Conservation (phyloP, 1,139 yeast genomes). For the Yamadazyma jaroonii region DNA sequence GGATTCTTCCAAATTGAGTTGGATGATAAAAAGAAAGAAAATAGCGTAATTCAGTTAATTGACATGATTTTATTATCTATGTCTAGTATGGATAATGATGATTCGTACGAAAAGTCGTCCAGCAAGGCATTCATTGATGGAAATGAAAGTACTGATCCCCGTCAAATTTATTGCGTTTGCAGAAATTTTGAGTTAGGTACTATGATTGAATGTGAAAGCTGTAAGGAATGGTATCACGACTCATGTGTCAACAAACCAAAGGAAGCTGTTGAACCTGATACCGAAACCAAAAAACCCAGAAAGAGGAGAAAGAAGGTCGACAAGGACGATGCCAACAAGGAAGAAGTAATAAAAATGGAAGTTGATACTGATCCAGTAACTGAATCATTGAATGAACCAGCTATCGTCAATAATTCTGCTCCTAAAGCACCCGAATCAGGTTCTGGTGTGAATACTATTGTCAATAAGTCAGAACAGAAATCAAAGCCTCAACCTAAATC, state of each 20-base stretch:
- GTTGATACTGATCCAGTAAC: too few relatives aligned
- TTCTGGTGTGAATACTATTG: neutral
- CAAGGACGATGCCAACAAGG: neutral
- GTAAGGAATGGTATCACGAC: conserved; percentile 81
- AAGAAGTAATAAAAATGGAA: neutral
- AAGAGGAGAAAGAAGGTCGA: conserved; percentile 1
- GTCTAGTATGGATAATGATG: conserved; percentile 23
- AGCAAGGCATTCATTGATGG: conserved; percentile 19
- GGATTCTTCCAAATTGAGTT: neutral
- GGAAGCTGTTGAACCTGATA: neutral
- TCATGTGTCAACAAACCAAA: conserved; percentile 46
- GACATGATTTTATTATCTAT: neutral
- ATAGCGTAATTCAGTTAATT: neutral
- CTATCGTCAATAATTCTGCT: too few relatives aligned
- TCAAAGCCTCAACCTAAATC: neutral
- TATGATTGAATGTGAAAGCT: conserved; percentile 77
- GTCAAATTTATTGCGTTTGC: conserved; percentile 61
- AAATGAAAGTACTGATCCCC: conserved; percentile 12
- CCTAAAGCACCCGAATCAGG: too few relatives aligned
- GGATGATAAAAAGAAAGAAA: neutral
- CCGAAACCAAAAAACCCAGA: neutral
- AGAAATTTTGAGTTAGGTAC: conserved; percentile 65
- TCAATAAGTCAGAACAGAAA: neutral
- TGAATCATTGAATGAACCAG: too few relatives aligned
- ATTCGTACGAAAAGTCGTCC: conserved; percentile 31